Percentiles rank a stretch among this genome's conserved stretches.
phyloP scores from a whole-genome alignment of 1,139 yeast species.

The Geotrichum restrictum region DNA sequence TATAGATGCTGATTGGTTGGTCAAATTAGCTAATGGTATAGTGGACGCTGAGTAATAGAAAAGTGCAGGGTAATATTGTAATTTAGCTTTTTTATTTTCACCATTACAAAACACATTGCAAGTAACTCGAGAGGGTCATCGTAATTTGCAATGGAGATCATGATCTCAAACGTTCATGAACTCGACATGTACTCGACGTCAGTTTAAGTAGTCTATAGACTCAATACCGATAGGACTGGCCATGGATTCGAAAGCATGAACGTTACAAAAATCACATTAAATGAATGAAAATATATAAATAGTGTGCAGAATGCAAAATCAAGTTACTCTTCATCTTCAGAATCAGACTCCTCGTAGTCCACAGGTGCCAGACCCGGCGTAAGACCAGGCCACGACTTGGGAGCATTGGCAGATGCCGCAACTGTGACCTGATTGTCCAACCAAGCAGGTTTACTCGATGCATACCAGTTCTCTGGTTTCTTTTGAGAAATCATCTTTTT shows the following conservation, averaged over 20 bases:
- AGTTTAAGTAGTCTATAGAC: too few species aligned
- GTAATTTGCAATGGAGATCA: too few species aligned
- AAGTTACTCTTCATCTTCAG: slow-evolving; percentile 17
- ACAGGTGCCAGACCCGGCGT: slow-evolving; percentile 94
- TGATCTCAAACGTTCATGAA: too few species aligned
- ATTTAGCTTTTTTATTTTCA: neutral
- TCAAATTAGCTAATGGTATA: neutral
- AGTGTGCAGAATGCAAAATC: neutral
- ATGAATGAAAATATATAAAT: slow-evolving; percentile 1
- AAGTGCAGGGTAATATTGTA: neutral
- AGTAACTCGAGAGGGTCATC: too few species aligned
- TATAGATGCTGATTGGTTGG: neutral
- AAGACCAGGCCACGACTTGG: slow-evolving; percentile 56
- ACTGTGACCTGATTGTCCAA: slow-evolving; percentile 21
- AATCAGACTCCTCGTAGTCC: slow-evolving; percentile 48
- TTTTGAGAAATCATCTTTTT: slow-evolving; percentile 14
- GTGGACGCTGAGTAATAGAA: too few species aligned
- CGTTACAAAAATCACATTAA: slow-evolving; percentile 10
- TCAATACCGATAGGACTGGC: too few species aligned
- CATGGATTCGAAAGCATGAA: too few species aligned
- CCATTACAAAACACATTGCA: slow-evolving; percentile 1
- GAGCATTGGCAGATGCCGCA: slow-evolving; percentile 22
- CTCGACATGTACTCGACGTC: too few species aligned
- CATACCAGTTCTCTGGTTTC: slow-evolving; percentile 18
- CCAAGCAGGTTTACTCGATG: slow-evolving; percentile 18